A percentile compares a stretch with the other conserved stretches of the same genome.
These are phyloP conservation scores for Starmera caribaea DNA, from an alignment of 805 yeast genomes.

Conservation along the genomic window DNA sequence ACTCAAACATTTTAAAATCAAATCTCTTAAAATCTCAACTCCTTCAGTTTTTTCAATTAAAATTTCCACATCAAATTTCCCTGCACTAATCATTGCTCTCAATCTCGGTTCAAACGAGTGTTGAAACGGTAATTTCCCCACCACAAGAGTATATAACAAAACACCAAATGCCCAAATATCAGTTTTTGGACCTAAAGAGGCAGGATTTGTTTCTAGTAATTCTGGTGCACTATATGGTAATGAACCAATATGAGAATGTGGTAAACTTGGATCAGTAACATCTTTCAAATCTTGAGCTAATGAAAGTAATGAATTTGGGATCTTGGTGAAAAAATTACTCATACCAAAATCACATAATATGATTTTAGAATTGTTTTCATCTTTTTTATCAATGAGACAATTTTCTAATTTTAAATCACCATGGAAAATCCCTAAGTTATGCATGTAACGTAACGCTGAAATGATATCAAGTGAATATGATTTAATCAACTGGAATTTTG, in stretches of 20 bases:
- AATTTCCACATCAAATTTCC: slow-evolving; percentile 42
- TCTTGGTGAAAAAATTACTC: slow-evolving; percentile 29
- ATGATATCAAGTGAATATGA: slow-evolving; percentile 43
- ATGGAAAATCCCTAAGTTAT: slow-evolving; percentile 62
- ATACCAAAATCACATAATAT: slow-evolving; percentile 87
- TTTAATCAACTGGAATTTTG: slow-evolving; percentile 26
- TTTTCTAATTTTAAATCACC: slow-evolving; percentile 71
- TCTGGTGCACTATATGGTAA: slow-evolving; percentile 93
- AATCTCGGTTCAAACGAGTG: slow-evolving; percentile 79
- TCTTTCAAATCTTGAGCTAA: slow-evolving; percentile 4
- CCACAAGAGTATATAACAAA: slow-evolving; percentile 57
- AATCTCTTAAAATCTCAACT: slow-evolving; percentile 17
- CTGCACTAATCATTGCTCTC: slow-evolving; percentile 61
- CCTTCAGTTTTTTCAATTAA: slow-evolving; percentile 32
- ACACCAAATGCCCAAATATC: slow-evolving; percentile 94
- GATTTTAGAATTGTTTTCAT: slow-evolving; percentile 24
- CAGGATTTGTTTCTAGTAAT: slow-evolving; percentile 54
- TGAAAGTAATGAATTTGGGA: slow-evolving; percentile 5
- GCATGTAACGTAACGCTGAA: slow-evolving; percentile 50
- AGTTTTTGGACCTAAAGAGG: slow-evolving; percentile 49
- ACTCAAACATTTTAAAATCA: slow-evolving; percentile 45
- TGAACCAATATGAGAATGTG: slow-evolving; percentile 75
- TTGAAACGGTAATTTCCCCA: slow-evolving; percentile 72
- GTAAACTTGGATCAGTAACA: slow-evolving; percentile 19
- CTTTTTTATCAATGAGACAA: slow-evolving; percentile 44